Conservation (phyloP, 2,329 filamentous ascomycete species). For the Calonectria pseudoturangicola region DNA sequence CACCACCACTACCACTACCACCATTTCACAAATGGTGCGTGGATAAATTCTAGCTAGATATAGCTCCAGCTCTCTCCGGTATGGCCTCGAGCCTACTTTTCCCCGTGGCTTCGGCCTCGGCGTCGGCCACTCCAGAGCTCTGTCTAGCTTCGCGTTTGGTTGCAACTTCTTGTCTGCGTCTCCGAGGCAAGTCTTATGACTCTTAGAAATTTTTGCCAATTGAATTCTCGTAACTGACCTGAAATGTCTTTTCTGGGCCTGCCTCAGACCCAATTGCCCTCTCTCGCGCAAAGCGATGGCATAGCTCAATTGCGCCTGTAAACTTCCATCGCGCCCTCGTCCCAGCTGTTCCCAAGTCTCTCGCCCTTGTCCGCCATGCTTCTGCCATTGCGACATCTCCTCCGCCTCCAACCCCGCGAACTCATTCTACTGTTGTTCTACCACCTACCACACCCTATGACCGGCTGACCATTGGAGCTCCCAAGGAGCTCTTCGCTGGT, state of each 20-base stretch:
- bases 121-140: constrained; percentile 55
- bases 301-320: constrained; percentile 57
- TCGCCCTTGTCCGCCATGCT: constrained; percentile 64
- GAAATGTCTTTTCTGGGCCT: constrained; percentile 25
- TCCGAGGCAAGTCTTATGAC: constrained; percentile 44
- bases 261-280: constrained; percentile 49
- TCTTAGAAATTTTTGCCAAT: constrained; percentile 4
- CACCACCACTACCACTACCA: constrained; percentile 25
- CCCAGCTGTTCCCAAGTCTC: constrained; percentile 55
- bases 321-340: constrained; percentile 55
- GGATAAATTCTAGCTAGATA: constrained; percentile 18
- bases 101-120: constrained; percentile 54
- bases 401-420: constrained; percentile 48
- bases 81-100: constrained; percentile 61
- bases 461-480: constrained; percentile 85
- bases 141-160: constrained; percentile 54
- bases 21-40: constrained; percentile 34
- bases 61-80: constrained; percentile 44
- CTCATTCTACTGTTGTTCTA: constrained; percentile 63
- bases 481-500: constrained; percentile 84
- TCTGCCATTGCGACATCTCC: constrained; percentile 53
- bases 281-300: constrained; percentile 61
- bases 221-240: constrained; percentile 35
- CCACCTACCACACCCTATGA: constrained; percentile 78
- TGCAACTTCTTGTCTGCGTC: constrained; percentile 49